Conservation (phyloP, 2,329 filamentous ascomycete species). For the Alternaria ventricosa region DNA sequence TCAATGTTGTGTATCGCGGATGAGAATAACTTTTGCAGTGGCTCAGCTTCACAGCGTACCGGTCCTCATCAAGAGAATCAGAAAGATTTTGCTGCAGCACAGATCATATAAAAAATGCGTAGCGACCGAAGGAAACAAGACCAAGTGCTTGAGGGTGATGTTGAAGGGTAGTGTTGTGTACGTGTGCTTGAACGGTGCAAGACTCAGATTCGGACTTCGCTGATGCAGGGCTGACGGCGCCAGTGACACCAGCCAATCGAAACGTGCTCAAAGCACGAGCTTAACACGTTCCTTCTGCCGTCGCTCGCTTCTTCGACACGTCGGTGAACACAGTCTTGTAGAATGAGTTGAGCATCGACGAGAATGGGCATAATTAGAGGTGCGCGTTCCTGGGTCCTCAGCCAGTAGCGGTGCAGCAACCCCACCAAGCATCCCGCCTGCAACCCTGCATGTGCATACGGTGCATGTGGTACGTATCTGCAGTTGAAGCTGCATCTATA, state of each 20-base stretch:
- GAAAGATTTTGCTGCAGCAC: not conserved
- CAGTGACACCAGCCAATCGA: slow-evolving; percentile 12
- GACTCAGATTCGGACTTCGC: slow-evolving; percentile 12
- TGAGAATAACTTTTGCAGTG: not conserved
- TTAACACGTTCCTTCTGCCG: not conserved
- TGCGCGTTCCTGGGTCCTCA: slow-evolving; percentile 8
- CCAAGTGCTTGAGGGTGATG: not conserved
- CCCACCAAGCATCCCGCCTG: slow-evolving; percentile 18
- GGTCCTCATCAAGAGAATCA: not conserved
- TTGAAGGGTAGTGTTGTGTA: slow-evolving; percentile 2
- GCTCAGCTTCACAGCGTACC: slow-evolving; percentile 4
- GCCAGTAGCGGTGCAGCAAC: slow-evolving; percentile 15
- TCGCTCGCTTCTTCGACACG: not conserved
- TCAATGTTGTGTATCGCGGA: not conserved
- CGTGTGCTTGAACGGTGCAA: slow-evolving; percentile 13
- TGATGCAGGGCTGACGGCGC: slow-evolving; percentile 10
- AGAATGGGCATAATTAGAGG: slow-evolving; percentile 18
- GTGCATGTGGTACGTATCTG: slow-evolving; percentile 6
- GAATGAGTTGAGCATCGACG: slow-evolving; percentile 12
- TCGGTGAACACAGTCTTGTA: not conserved
- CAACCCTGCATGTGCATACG: slow-evolving; percentile 22
- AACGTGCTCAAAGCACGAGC: slow-evolving; percentile 20
- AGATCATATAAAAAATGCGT: not conserved
- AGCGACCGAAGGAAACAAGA: not conserved
- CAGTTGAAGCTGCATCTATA: slow-evolving; percentile 5